Evolutionary conservation across 140 eudicot genomes (phyloP).

Genomic region (Oenanthe javanica): DNA sequence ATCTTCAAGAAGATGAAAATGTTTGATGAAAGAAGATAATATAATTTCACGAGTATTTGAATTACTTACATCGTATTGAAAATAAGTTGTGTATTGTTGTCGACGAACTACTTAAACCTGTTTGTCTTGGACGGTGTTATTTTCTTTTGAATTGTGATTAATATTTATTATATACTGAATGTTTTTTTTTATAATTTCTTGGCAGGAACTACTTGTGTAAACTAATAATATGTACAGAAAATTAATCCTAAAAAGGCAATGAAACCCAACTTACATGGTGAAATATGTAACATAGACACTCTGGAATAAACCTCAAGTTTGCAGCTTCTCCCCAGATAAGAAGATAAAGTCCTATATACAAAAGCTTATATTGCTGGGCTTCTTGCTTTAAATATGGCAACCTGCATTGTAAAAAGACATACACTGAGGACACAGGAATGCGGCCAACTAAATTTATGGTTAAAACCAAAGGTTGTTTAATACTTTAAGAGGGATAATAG

Average conservation of each 20-base stretch:
- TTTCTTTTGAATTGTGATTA: background rate
- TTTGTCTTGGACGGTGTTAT: background rate
- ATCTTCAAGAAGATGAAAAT: background rate
- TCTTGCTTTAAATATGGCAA: conserved; percentile 74
- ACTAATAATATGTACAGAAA: background rate
- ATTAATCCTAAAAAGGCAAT: background rate
- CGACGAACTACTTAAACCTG: background rate
- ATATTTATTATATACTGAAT: no score
- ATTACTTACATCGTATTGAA: no score
- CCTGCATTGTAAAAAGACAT: conserved; percentile 34
- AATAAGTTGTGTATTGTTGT: background rate
- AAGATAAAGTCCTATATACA: conserved; percentile 88
- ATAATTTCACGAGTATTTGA: background rate
- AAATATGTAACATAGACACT: conserved; percentile 88
- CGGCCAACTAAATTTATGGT: background rate
- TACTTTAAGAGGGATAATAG: background rate
- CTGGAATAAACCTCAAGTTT: conserved; percentile 95
- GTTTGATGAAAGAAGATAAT: background rate
- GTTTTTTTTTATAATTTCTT: background rate
- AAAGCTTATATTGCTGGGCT: conserved; percentile 81
- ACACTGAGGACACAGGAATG: background rate
- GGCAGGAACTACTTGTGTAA: background rate
- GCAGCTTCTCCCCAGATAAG: conserved; percentile 99
- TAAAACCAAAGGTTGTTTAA: background rate
- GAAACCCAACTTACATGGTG: conserved; percentile 76